Conservation (phyloP, 306 rosid genomes). For the Chamaecrista fasciculata region DNA sequence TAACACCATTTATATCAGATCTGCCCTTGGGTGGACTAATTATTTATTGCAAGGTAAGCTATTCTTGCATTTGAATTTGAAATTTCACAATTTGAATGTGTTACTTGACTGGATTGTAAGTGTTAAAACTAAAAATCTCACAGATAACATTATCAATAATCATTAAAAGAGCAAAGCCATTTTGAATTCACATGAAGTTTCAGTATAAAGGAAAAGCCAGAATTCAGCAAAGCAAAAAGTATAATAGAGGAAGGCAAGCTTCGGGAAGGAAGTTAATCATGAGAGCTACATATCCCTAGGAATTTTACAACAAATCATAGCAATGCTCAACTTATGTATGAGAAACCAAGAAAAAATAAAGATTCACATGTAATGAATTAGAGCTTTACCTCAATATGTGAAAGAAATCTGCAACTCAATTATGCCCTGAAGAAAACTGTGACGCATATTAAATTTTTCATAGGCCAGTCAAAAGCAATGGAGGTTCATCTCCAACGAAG, state of each 20-base stretch:
- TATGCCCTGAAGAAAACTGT: slow-evolving; percentile 8
- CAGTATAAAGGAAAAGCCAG: slow-evolving; percentile 21
- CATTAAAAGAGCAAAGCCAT: neutral
- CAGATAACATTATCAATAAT: neutral
- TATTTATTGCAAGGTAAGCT: neutral
- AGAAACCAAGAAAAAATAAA: slow-evolving; percentile 19
- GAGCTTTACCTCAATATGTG: slow-evolving; percentile 22
- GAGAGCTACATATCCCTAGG: slow-evolving; percentile 21
- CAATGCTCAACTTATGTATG: slow-evolving; percentile 1
- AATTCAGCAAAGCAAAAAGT: slow-evolving; percentile 19
- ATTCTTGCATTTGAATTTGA: neutral
- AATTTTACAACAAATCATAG: slow-evolving; percentile 12
- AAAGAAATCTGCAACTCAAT: slow-evolving; percentile 18
- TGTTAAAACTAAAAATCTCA: neutral
- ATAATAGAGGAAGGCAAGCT: neutral
- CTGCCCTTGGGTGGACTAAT: neutral
- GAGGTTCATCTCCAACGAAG: slow-evolving; percentile 22
- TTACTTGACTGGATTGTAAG: neutral
- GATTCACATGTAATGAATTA: slow-evolving; percentile 6
- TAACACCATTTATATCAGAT: neutral
- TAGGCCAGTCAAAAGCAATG: slow-evolving; percentile 13
- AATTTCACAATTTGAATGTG: neutral
- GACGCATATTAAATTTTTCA: neutral
- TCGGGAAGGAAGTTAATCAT: slow-evolving; percentile 16
- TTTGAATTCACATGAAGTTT: slow-evolving; percentile 8